phyloP scores from a whole-genome alignment of 2,329 filamentous ascomycete species.

The Exophiala alcalophila region DNA sequence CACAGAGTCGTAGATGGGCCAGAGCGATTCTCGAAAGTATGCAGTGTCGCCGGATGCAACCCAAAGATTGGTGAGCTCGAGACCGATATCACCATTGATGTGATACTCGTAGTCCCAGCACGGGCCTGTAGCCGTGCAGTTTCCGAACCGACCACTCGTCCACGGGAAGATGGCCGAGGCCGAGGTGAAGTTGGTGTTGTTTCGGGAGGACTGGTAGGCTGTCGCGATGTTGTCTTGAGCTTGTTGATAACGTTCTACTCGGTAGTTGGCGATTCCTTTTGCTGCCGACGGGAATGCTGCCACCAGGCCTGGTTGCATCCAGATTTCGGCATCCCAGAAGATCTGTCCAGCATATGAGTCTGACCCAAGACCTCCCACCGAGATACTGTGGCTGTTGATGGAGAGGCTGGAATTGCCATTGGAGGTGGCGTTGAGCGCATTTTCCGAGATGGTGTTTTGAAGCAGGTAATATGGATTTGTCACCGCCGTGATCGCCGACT shows the following conservation, averaged over 20 bases:
- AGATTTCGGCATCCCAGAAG: conserved; percentile 66
- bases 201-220: conserved; percentile 58
- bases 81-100: conserved; percentile 65
- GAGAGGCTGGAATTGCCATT: conserved; percentile 41
- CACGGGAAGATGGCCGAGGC: conserved; percentile 64
- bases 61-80: conserved; percentile 61
- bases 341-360: conserved; percentile 65
- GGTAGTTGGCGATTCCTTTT: conserved; percentile 63
- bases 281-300: conserved; percentile 61
- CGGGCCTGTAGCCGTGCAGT: conserved; percentile 62
- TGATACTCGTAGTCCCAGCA: conserved; percentile 74
- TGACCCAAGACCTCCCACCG: conserved; percentile 65
- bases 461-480: conserved; percentile 48
- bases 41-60: conserved; percentile 57
- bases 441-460: conserved; percentile 51
- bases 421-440: conserved; percentile 49
- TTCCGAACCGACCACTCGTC: conserved; percentile 65
- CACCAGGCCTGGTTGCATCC: conserved; percentile 66
- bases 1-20: conserved; percentile 63
- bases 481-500: conserved; percentile 50
- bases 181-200: conserved; percentile 54
- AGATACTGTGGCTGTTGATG: conserved; percentile 61
- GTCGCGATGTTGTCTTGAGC: conserved; percentile 59
- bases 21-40: conserved; percentile 54
- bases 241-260: conserved; percentile 57